phyloP scores from a whole-genome alignment of 768 basidiomycete species.

The Mycena chlorophos region DNA sequence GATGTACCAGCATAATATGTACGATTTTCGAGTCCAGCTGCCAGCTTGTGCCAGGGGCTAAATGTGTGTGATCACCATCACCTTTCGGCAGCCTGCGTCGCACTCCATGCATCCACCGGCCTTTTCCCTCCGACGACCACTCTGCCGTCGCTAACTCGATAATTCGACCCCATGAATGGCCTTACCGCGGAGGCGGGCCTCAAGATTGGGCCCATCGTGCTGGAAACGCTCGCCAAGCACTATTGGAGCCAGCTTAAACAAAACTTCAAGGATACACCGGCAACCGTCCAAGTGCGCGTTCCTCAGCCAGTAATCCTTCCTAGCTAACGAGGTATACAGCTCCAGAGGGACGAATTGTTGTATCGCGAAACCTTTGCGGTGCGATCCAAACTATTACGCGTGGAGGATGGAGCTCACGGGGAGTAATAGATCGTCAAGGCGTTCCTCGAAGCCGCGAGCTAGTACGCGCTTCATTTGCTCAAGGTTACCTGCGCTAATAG shows the following conservation, averaged over 20 bases:
- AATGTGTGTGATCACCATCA: not conserved
- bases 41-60: not conserved
- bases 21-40: not conserved
- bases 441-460: conserved; percentile 73
- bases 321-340: conserved; percentile 21
- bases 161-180: not conserved
- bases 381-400: conserved; percentile 17
- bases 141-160: no score
- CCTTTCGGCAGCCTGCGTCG: no score
- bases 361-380: conserved; percentile 83
- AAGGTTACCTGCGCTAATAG: not conserved
- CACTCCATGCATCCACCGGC: not conserved
- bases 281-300: conserved; percentile 30
- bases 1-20: not conserved
- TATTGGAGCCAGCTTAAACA: conserved; percentile 69
- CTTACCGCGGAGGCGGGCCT: conserved; percentile 64
- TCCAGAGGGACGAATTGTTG: conserved; percentile 73
- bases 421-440: conserved; percentile 43
- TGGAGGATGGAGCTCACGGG: not conserved
- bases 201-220: conserved; percentile 66
- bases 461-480: conserved; percentile 43
- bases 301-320: not conserved
- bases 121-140: conserved; percentile 4
- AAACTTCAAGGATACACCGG: conserved; percentile 34
- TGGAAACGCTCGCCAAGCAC: conserved; percentile 83